phyloP scores from a whole-genome alignment of 106 monocot genomes.

The Apostasia ramifera region DNA sequence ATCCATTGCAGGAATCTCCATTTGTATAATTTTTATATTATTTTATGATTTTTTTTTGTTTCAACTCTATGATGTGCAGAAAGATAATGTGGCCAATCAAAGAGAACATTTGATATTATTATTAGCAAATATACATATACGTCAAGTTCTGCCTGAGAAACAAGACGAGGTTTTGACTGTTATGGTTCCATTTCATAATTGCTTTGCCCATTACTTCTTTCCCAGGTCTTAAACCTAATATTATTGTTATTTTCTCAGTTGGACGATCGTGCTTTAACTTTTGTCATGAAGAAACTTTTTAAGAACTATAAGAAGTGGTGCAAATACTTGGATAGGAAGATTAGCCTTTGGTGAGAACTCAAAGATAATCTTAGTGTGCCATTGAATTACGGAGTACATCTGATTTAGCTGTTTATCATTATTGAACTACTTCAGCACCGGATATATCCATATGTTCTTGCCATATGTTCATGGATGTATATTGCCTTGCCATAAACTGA shows the following conservation, averaged over 20 bases:
- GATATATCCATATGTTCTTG: too few relatives aligned
- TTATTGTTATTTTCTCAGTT: conserved; percentile 33
- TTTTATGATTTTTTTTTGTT: too few relatives aligned
- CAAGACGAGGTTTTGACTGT: conserved; percentile 63
- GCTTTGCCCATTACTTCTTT: too few relatives aligned
- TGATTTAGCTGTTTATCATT: too few relatives aligned
- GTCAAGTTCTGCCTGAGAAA: conserved; percentile 65
- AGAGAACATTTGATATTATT: conserved; percentile 89
- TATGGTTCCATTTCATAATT: too few relatives aligned
- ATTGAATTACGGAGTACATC: too few relatives aligned
- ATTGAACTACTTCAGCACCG: too few relatives aligned
- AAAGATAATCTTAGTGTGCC: too few relatives aligned
- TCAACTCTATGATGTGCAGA: conserved; percentile 43
- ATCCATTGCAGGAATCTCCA: too few relatives aligned
- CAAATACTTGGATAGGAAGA: conserved; percentile 79
- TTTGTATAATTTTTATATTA: too few relatives aligned
- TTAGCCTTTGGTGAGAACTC: conserved; percentile 83
- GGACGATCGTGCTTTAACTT: conserved; percentile 73
- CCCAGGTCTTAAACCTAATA: neutral
- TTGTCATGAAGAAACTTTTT: conserved; percentile 90
- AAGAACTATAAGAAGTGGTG: conserved; percentile 97
- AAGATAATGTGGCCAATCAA: conserved; percentile 95
- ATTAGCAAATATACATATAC: conserved; percentile 96
- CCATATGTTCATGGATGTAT: too few relatives aligned
- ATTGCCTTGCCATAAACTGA: too few relatives aligned